Percentiles rank a stretch among this genome's conserved stretches.
These are phyloP conservation scores for Neofusicoccum sp. DNA, from an alignment of 2,329 filamentous ascomycete species.

Conservation along the genomic window DNA sequence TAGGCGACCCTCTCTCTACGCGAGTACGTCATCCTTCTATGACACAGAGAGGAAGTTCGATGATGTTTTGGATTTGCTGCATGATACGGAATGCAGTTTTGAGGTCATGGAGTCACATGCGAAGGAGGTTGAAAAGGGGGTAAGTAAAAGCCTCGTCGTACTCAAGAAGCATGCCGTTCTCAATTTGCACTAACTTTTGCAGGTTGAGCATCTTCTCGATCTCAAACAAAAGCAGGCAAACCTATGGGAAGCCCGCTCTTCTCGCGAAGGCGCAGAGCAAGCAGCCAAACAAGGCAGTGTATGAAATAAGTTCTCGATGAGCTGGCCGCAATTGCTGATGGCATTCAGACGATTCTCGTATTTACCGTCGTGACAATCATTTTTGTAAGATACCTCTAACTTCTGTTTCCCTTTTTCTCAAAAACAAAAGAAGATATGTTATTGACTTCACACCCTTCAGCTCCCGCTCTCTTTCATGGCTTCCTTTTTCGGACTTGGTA, in stretches of 20 bases:
- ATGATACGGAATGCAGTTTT: background rate
- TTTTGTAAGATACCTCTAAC: no score
- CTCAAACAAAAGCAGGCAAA: conserved; percentile 70
- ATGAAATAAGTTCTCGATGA: background rate
- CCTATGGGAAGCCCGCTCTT: conserved; percentile 63
- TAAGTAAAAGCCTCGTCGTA: background rate
- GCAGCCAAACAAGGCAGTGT: conserved; percentile 53
- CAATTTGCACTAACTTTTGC: conserved; percentile 50
- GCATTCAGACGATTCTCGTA: conserved; percentile 54
- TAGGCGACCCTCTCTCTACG: background rate
- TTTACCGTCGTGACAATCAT: conserved; percentile 61
- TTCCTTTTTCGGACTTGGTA: conserved; percentile 55
- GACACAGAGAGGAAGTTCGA: background rate
- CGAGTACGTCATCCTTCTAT: background rate
- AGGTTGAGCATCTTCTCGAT: conserved; percentile 62
- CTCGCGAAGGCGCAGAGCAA: conserved; percentile 59
- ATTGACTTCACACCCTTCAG: no score
- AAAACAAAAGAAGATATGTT: no score
- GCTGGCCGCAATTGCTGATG: background rate
- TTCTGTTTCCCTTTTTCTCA: no score
- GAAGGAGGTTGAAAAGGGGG: conserved; percentile 2
- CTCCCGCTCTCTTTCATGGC: conserved; percentile 54
- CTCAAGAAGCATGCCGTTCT: no score
- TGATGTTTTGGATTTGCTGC: background rate
- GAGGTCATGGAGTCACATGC: conserved; percentile 4